Evolutionary conservation across 306 rosid species (phyloP).

Genomic region (cucumber (Cucumis sativus)): DNA sequence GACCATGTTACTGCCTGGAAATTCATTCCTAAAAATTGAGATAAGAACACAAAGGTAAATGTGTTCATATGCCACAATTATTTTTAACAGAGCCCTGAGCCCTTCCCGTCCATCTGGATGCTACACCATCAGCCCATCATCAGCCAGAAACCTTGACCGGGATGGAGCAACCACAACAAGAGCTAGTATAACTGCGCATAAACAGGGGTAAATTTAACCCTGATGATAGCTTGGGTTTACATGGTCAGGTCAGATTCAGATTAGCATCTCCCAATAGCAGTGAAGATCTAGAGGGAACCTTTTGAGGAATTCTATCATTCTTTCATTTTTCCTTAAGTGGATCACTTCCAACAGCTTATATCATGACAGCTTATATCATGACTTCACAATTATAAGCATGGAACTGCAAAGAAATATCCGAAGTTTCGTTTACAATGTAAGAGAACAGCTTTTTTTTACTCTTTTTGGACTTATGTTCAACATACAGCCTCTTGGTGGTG

Average conservation of each 20-base stretch:
- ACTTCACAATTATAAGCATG: neutral
- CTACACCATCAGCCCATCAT: neutral
- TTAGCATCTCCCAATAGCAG: neutral
- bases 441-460: neutral
- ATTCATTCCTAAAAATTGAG: neutral
- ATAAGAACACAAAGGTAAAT: neutral
- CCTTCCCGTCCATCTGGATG: neutral
- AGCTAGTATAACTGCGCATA: neutral
- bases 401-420: neutral
- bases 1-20: neutral
- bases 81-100: neutral
- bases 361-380: neutral
- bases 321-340: neutral
- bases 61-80: neutral
- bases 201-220: neutral
- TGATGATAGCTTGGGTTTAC: neutral
- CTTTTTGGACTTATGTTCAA: too few species aligned
- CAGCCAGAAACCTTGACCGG: neutral
- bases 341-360: neutral
- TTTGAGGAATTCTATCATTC: neutral
- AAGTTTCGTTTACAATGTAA: neutral
- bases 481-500: too few species aligned
- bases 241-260: neutral
- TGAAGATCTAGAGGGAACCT: neutral
- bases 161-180: neutral